phyloP scores from a whole-genome alignment of 306 rosid species.

The Phaseolus lunatus region DNA sequence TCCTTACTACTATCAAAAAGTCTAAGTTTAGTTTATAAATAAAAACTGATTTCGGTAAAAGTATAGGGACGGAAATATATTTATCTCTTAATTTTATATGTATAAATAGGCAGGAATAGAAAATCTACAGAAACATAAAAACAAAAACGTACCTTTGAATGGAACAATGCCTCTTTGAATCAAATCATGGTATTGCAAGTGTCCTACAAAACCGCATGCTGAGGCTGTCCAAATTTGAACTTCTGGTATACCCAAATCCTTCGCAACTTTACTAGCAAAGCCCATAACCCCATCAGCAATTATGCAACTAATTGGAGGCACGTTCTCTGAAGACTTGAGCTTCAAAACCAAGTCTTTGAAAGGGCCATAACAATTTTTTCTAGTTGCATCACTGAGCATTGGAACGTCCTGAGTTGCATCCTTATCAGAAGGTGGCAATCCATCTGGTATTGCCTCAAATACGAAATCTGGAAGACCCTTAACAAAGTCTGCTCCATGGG shows the following conservation, averaged over 20 bases:
- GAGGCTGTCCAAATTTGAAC: slow-evolving; percentile 33
- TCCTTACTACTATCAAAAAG: no score
- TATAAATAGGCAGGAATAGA: no score
- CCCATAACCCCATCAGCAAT: slow-evolving; percentile 16
- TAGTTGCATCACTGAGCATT: not conserved
- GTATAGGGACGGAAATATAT: no score
- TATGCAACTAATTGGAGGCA: slow-evolving; percentile 28
- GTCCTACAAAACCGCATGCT: slow-evolving; percentile 22
- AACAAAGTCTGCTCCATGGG: no score
- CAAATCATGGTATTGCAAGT: no score
- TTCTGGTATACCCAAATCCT: slow-evolving; percentile 4
- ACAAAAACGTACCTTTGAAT: not conserved
- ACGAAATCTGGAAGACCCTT: no score
- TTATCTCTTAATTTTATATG: no score
- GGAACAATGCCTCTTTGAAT: no score
- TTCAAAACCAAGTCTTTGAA: slow-evolving; percentile 26
- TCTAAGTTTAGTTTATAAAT: no score
- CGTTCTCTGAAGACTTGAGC: not conserved
- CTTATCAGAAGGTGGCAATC: not conserved
- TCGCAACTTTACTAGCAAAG: slow-evolving; percentile 33
- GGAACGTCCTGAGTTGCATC: slow-evolving; percentile 38
- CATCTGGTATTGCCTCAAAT: no score
- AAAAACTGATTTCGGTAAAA: no score
- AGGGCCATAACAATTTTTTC: not conserved
- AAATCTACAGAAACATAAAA: no score